phyloP scores from a whole-genome alignment of 2,329 filamentous ascomycete genomes.

The Colletotrichum ledebouriae region DNA sequence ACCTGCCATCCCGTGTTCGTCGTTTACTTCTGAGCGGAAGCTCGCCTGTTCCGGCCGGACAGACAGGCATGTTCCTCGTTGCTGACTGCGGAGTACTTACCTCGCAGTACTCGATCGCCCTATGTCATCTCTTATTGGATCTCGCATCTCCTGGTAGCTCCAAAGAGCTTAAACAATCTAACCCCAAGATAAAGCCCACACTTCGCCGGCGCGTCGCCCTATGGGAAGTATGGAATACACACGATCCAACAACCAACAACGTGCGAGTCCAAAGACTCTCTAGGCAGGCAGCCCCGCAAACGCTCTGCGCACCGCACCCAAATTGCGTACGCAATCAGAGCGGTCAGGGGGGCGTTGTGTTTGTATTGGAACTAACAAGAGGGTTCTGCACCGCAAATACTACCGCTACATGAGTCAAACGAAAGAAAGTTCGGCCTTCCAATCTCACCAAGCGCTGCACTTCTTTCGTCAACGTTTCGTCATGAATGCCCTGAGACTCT shows the following conservation, averaged over 20 bases:
- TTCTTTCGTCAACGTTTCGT: conserved; percentile 23
- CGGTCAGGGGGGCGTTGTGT: too few relatives aligned
- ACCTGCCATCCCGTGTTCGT: neutral
- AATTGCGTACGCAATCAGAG: neutral
- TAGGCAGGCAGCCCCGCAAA: conserved; percentile 7
- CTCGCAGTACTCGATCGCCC: neutral
- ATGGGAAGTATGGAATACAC: neutral
- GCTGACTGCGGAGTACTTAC: conserved; percentile 4
- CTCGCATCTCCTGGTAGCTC: neutral
- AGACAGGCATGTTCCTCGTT: conserved; percentile 21
- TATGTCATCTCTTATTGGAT: conserved; percentile 29
- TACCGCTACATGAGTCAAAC: too few relatives aligned
- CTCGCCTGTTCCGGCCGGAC: neutral
- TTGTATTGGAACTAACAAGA: too few relatives aligned
- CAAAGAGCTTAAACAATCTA: too few relatives aligned
- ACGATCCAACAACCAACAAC: conserved; percentile 3
- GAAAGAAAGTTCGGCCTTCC: neutral
- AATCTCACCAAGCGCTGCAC: conserved; percentile 1
- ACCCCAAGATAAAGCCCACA: too few relatives aligned
- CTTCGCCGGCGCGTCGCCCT: too few relatives aligned
- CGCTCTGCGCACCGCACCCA: neutral
- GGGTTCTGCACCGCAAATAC: too few relatives aligned
- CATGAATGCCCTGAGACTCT: conserved; percentile 9
- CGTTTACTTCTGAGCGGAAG: neutral
- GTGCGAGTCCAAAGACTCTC: conserved; percentile 9